Conservation (phyloP, 2,329 filamentous ascomycete genomes). For the Leptographium radiaticola region DNA sequence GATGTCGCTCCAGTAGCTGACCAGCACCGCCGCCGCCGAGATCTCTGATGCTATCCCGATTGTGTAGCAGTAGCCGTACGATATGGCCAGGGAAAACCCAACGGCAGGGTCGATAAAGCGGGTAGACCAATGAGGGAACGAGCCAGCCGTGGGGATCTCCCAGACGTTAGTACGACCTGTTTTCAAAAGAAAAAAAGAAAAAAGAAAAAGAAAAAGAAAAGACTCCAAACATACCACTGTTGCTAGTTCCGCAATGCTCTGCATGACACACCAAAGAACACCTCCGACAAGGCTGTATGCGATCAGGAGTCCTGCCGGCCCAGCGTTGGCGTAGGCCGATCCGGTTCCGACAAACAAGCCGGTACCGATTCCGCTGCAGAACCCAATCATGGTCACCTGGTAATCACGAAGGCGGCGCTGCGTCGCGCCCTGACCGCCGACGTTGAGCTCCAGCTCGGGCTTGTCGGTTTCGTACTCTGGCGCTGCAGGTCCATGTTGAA, state of each 20-base stretch:
- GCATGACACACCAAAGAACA: slow-evolving; percentile 26
- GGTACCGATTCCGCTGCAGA: slow-evolving; percentile 29
- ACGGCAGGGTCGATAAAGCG: slow-evolving; percentile 30
- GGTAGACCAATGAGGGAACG: slow-evolving; percentile 32
- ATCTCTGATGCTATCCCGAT: slow-evolving; percentile 30
- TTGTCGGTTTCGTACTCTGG: background rate
- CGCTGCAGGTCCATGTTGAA: background rate
- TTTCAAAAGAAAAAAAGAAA: background rate
- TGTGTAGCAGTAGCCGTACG: slow-evolving; percentile 34
- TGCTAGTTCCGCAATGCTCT: slow-evolving; percentile 39
- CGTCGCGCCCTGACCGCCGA: background rate
- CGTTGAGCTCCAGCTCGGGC: background rate
- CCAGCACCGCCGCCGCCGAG: slow-evolving; percentile 43
- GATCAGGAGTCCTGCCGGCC: slow-evolving; percentile 25
- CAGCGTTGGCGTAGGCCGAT: slow-evolving; percentile 25
- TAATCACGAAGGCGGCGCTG: background rate
- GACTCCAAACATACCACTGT: slow-evolving; percentile 16
- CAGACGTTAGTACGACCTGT: background rate
- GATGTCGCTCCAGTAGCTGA: slow-evolving; percentile 43
- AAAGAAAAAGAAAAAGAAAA: background rate
- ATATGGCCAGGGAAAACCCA: slow-evolving; percentile 34
- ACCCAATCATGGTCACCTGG: background rate
- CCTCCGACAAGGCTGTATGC: slow-evolving; percentile 28
- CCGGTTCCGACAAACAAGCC: slow-evolving; percentile 34
- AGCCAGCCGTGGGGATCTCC: slow-evolving; percentile 42